These are phyloP conservation scores for Chaetomium strumarium DNA, from an alignment of 2,329 filamentous ascomycete species.

Conservation along the genomic window DNA sequence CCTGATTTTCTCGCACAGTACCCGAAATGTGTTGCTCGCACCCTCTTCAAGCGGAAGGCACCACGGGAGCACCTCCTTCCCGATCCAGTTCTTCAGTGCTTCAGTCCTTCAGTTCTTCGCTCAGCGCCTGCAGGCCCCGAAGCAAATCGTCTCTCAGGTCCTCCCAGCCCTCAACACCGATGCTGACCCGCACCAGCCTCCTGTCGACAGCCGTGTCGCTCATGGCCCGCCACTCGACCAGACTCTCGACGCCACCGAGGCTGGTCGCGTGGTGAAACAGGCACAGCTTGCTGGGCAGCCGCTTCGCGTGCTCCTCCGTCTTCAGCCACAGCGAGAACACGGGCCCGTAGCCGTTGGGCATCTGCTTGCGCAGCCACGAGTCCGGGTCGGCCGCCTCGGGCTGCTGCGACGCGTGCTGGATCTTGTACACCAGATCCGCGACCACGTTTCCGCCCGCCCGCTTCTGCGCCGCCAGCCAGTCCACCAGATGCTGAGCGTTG, in stretches of 20 bases:
- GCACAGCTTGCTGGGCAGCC: conserved; percentile 68
- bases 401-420: conserved; percentile 73
- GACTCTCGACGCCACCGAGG: conserved; percentile 85
- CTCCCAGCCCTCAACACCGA: conserved; percentile 82
- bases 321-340: conserved; percentile 74
- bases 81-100: not conserved
- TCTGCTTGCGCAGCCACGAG: conserved; percentile 76
- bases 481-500: conserved; percentile 63
- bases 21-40: not conserved
- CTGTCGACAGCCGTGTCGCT: conserved; percentile 68
- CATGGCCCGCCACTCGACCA: conserved; percentile 97
- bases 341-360: conserved; percentile 85
- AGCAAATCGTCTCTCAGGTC: conserved; percentile 74
- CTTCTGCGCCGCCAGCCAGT: conserved; percentile 59
- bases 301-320: conserved; percentile 53
- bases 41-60: not conserved
- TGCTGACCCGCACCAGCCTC: conserved; percentile 69
- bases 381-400: conserved; percentile 49
- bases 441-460: conserved; percentile 24
- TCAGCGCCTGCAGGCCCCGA: conserved; percentile 56
- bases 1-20: not conserved
- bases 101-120: conserved; percentile 17
- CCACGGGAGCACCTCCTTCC: not conserved
- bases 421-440: conserved; percentile 19
- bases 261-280: conserved; percentile 95